Conservation (phyloP, 192 early-diverging fungal genomes). For the Oehlia diaphana region DNA sequence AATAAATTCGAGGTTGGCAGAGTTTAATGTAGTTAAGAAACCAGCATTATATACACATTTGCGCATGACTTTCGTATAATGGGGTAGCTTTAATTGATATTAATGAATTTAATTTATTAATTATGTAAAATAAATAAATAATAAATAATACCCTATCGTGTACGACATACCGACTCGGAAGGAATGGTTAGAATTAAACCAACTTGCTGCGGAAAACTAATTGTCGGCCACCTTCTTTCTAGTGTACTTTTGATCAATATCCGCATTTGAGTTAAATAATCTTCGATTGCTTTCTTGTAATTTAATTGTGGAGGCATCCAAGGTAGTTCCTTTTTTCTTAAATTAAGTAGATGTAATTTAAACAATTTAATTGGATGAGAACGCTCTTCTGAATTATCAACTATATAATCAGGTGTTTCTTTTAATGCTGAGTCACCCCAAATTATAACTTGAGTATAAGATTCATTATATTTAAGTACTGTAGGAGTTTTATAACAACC, state of each 20-base stretch:
- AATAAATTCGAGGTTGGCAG: neutral
- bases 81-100: neutral
- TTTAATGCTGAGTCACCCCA: constrained; percentile 17
- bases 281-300: constrained; percentile 13
- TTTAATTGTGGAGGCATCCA: neutral
- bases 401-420: neutral
- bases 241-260: neutral
- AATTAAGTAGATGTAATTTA: constrained; percentile 21
- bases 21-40: neutral
- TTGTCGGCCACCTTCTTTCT: neutral
- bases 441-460: neutral
- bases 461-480: constrained; percentile 17
- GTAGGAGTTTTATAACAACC: constrained; percentile 16
- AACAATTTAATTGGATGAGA: constrained; percentile 20
- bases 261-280: constrained; percentile 19
- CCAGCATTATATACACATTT: neutral
- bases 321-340: constrained; percentile 1
- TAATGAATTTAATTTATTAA: neutral
- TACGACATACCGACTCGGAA: neutral
- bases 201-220: constrained; percentile 18
- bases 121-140: neutral
- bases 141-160: too few relatives aligned
- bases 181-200: neutral
- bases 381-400: neutral
- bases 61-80: neutral